A percentile compares a stretch with the other conserved stretches of the same genome.
These are phyloP conservation scores for Beauveria sp. DNA, from an alignment of 2,329 filamentous ascomycete species.

Conservation along the genomic window DNA sequence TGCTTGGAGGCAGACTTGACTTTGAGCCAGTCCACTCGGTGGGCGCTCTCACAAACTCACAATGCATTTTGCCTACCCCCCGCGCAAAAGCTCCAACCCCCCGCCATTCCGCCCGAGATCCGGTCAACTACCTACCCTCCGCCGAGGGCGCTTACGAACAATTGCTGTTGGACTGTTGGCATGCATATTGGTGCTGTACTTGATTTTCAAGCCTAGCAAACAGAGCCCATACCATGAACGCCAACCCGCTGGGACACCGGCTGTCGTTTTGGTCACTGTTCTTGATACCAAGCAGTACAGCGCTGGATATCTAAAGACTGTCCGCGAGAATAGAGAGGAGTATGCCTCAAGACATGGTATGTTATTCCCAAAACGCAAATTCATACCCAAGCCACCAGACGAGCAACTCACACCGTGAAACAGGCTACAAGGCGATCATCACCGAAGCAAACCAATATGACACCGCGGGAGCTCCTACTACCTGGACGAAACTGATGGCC, in stretches of 20 bases:
- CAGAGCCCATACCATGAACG: conserved; percentile 26
- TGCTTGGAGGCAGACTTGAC: not conserved
- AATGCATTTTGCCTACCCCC: conserved; percentile 88
- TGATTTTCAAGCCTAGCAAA: conserved; percentile 38
- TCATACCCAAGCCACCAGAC: not conserved
- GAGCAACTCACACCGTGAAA: not conserved
- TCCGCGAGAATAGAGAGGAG: conserved; percentile 73
- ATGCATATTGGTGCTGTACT: conserved; percentile 51
- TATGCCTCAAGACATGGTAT: conserved; percentile 85
- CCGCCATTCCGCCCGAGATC: conserved; percentile 60
- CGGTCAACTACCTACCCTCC: conserved; percentile 43
- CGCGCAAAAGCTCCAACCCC: conserved; percentile 73
- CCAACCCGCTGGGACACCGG: conserved; percentile 46
- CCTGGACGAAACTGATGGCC: conserved; percentile 76
- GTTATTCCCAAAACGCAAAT: not conserved
- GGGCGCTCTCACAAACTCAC: conserved; percentile 8
- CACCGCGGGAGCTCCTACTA: conserved; percentile 48
- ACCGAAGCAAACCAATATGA: conserved; percentile 70
- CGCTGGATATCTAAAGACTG: conserved; percentile 58
- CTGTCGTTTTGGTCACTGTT: conserved; percentile 76
- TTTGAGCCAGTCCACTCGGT: not conserved
- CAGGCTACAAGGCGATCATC: conserved; percentile 83
- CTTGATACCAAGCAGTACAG: conserved; percentile 61
- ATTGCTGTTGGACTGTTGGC: conserved; percentile 46
- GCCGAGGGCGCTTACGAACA: conserved; percentile 56